Evolutionary conservation across 2,329 filamentous ascomycete species (phyloP).

Genomic region (Arachnomyces sp.): DNA sequence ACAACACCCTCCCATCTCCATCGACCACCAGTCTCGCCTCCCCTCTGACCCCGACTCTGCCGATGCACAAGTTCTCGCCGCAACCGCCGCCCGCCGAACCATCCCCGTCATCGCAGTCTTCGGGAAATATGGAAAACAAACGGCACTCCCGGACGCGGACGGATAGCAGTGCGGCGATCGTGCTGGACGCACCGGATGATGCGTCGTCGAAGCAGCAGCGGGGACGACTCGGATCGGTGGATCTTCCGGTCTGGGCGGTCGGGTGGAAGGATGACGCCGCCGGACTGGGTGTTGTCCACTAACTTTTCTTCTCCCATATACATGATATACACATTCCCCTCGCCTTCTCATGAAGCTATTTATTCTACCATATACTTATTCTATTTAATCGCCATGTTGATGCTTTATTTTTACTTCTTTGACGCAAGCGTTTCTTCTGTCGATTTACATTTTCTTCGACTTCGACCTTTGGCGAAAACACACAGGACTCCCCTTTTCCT

Average conservation of each 20-base stretch:
- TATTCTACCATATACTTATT: conserved; percentile 4
- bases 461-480: not conserved
- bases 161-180: conserved; percentile 40
- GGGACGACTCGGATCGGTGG: conserved; percentile 44
- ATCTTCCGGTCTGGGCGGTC: conserved; percentile 37
- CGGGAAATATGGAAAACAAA: conserved; percentile 17
- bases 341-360: conserved; percentile 3
- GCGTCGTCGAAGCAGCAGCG: conserved; percentile 20
- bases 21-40: conserved; percentile 25
- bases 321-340: conserved; percentile 3
- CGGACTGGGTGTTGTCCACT: conserved; percentile 31
- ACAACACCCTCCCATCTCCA: conserved; percentile 34
- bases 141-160: conserved; percentile 35
- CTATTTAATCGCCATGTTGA: conserved; percentile 4
- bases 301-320: too few relatives aligned
- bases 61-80: conserved; percentile 27
- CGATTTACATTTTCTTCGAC: too few relatives aligned
- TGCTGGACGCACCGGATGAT: conserved; percentile 37
- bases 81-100: conserved; percentile 23
- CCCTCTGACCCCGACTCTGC: conserved; percentile 10
- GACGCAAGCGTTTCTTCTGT: too few relatives aligned
- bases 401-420: conserved; percentile 1
- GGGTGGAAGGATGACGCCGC: conserved; percentile 36
- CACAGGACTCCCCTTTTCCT: too few relatives aligned
- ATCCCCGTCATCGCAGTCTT: conserved; percentile 14